Conservation (phyloP, 306 rosid species). For the Urtica urens region DNA sequence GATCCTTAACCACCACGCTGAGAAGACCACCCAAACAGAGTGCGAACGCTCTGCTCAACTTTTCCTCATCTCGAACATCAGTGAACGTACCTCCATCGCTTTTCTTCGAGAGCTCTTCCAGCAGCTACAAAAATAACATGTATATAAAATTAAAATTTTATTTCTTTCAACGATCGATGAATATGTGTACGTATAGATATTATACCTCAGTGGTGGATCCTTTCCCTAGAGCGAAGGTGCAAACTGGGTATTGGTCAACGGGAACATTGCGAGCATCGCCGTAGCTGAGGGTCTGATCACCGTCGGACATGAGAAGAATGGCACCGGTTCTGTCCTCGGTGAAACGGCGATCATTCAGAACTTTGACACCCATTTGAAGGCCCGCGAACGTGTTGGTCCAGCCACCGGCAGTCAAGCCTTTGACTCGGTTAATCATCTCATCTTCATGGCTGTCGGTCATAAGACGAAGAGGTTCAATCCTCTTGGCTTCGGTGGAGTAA, state of each 20-base stretch:
- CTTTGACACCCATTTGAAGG: conserved; percentile 13
- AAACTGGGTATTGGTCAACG: not conserved
- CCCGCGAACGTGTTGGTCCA: conserved; percentile 20
- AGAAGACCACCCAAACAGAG: conserved; percentile 23
- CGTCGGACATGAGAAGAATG: conserved; percentile 30
- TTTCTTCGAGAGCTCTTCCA: conserved; percentile 10
- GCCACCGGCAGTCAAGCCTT: not conserved
- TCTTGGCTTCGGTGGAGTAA: conserved; percentile 12
- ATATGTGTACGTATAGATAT: too few relatives aligned
- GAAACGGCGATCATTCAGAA: conserved; percentile 23
- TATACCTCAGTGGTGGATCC: not conserved
- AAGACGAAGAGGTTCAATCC: conserved; percentile 18
- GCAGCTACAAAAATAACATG: not conserved
- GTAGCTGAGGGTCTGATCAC: conserved; percentile 4
- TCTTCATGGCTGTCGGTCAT: conserved; percentile 12
- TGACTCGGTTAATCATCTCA: not conserved
- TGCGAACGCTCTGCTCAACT: conserved; percentile 5
- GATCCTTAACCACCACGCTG: conserved; percentile 27
- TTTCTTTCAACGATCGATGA: too few relatives aligned
- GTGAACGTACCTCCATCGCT: conserved; percentile 21
- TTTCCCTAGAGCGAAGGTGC: conserved; percentile 2
- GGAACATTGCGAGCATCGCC: not conserved
- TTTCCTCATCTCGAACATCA: not conserved
- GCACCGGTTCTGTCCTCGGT: conserved; percentile 13
- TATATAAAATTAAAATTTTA: too few relatives aligned